Conservation (phyloP, 116 monocot genomes). For the Thalassia testudinum region DNA sequence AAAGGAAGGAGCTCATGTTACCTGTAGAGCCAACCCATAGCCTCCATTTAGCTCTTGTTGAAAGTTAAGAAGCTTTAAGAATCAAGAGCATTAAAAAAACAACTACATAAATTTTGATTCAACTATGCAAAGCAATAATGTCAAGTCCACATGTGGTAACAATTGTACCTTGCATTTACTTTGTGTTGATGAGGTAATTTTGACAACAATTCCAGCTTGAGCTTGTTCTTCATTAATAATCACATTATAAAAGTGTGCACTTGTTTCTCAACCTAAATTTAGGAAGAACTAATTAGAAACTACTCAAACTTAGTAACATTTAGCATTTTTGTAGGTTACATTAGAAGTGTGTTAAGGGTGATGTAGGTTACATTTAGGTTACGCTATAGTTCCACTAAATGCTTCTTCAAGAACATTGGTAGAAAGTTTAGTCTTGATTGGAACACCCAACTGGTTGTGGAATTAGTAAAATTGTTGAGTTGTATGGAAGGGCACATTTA, state of each 20-base stretch:
- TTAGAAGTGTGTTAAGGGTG: too few species aligned
- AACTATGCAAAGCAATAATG: neutral
- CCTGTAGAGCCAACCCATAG: slow-evolving; percentile 92
- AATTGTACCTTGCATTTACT: slow-evolving; percentile 95
- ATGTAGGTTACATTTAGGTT: slow-evolving; percentile 31
- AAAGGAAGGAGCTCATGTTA: too few species aligned
- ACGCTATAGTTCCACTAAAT: slow-evolving; percentile 81
- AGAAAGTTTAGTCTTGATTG: slow-evolving; percentile 90
- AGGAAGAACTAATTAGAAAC: too few species aligned
- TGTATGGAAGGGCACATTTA: too few species aligned
- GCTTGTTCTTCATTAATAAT: slow-evolving; percentile 90
- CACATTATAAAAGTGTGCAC: slow-evolving; percentile 89
- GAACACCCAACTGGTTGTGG: slow-evolving; percentile 80
- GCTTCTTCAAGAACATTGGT: slow-evolving; percentile 90
- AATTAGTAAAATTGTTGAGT: neutral
- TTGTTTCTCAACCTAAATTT: slow-evolving; percentile 86
- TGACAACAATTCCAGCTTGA: slow-evolving; percentile 62
- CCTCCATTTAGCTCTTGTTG: slow-evolving; percentile 82
- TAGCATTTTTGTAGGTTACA: too few species aligned
- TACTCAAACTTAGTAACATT: too few species aligned
- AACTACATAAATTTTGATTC: neutral
- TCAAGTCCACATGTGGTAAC: neutral
- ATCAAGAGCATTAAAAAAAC: neutral
- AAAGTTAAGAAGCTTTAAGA: slow-evolving; percentile 81
- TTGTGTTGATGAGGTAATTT: slow-evolving; percentile 75